Evolutionary conservation across 2,329 filamentous ascomycete genomes (phyloP), one percentile per base, ranked within the genome.

Genomic region (Penicillium polonicum): DNA sequence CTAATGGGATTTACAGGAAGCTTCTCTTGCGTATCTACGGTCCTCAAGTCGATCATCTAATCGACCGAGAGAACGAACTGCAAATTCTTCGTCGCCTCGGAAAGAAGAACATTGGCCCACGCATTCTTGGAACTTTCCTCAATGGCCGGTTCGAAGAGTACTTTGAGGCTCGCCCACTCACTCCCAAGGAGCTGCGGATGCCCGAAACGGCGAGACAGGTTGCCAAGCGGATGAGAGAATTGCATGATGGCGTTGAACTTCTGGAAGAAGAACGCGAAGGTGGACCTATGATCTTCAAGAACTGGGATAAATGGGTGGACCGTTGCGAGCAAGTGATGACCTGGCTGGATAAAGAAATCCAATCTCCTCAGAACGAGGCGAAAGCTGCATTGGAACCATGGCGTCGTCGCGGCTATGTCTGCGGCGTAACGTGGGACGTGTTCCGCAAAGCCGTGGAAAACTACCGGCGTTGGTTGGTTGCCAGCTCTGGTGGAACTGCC

Each of bases 111-210:
- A 99, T 99, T 63, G 94, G 94, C 3, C 94, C 94, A 5, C 86
- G 91, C 17, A 80, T 99, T 31, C 81, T 99, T 0, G 94, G 94
- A 1, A 97, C 91, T 0, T 99, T 99, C 73, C 85, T 83, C 53
- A 99, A 99, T 70, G 94, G 94, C 10, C 89, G 94, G 5, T 99
- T 99, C 65, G 94, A 99, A 76, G 89, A 99, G 73, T 97, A 88
- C 71, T 90, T 97, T 72, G 86, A 96, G 70, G 92, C 94, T 0
- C 85, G 85, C 38, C 88, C 94, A 0, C 82, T 99, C 42, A 93
- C 88, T 0, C 82, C 88, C 0, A 80, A 84, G 27, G 90, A 96
- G 64, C 77, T 99, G 45, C 88, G 91, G 38, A 85, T 90, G 33
- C 85, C 90, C 0, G 90, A 91, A 49, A 97, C 91, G 0, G 95